Evolutionary conservation across 495 filamentous ascomycete species (phyloP).

Genomic region (Tuber umbilicatum): DNA sequence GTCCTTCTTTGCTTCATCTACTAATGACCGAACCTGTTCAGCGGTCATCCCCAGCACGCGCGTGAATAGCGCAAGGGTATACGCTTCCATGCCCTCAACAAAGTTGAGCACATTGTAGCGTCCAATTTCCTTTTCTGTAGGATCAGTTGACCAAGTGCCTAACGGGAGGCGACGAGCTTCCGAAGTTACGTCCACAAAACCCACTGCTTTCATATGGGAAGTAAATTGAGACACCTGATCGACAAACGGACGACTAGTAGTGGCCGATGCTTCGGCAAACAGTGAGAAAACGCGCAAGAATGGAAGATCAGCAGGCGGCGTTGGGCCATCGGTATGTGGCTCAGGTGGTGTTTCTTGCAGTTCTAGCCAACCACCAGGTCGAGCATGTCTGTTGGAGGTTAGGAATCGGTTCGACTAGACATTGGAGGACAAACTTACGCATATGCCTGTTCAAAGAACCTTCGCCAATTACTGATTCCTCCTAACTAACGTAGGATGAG

Average conservation of each 20-base stretch:
- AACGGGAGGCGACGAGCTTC: conserved; percentile 24
- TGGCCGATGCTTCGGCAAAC: conserved; percentile 21
- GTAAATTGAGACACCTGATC: conserved; percentile 24
- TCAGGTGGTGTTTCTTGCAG: conserved; percentile 33
- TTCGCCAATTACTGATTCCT: conserved; percentile 32
- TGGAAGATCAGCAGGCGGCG: conserved; percentile 26
- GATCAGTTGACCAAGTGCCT: conserved; percentile 29
- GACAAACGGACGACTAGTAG: conserved; percentile 18
- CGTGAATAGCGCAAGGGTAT: conserved; percentile 28
- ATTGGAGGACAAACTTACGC: conserved; percentile 14
- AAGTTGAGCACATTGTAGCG: conserved; percentile 34
- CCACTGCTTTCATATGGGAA: conserved; percentile 27
- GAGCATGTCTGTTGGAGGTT: conserved; percentile 23
- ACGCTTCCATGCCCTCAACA: conserved; percentile 37
- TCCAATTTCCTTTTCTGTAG: conserved; percentile 30
- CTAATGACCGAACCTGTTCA: conserved; percentile 21
- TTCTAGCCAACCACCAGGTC: conserved; percentile 37
- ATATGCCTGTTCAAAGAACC: conserved; percentile 34
- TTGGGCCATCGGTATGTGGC: conserved; percentile 20
- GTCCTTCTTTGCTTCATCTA: conserved; percentile 21
- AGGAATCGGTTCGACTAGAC: conserved; percentile 4
- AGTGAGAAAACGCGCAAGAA: conserved; percentile 18
- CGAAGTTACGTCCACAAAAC: conserved; percentile 35
- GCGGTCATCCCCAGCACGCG: conserved; percentile 27
- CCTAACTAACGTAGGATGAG: conserved; percentile 18